phyloP scores from a whole-genome alignment of 2,329 filamentous ascomycete genomes.

The Mycogone perniciosa region DNA sequence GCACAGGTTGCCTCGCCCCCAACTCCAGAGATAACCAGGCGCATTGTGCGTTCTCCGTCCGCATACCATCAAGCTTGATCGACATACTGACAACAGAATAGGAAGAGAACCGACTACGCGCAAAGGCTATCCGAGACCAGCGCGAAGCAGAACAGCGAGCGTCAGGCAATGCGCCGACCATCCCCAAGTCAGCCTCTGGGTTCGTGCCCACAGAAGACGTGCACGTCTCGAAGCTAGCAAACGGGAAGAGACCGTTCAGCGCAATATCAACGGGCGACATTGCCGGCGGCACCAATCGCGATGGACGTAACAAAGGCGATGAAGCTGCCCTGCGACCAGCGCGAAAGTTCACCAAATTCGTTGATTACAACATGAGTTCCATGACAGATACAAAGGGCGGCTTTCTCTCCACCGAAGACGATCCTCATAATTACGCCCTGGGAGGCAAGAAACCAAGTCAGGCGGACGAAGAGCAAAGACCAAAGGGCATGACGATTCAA shows the following conservation, averaged over 20 bases:
- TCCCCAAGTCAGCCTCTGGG: constrained; percentile 53
- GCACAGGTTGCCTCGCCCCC: constrained; percentile 37
- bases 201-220: constrained; percentile 66
- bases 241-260: constrained; percentile 63
- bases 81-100: constrained; percentile 27
- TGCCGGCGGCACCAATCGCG: constrained; percentile 56
- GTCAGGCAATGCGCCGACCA: constrained; percentile 34
- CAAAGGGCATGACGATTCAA: constrained; percentile 78
- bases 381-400: constrained; percentile 98
- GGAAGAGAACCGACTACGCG: constrained; percentile 83
- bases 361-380: constrained; percentile 96
- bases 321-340: constrained; percentile 61
- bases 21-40: constrained; percentile 48
- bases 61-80: background rate
- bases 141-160: constrained; percentile 56
- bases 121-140: constrained; percentile 77
- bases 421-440: constrained; percentile 78
- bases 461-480: constrained; percentile 51
- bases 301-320: constrained; percentile 51
- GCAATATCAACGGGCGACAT: constrained; percentile 47
- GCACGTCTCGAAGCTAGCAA: constrained; percentile 39
- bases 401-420: constrained; percentile 84
- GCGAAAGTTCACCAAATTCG: constrained; percentile 85
- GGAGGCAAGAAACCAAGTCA: constrained; percentile 35
- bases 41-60: constrained; percentile 41